A percentile compares a stretch with the other conserved stretches of the same genome.
Conservation (phyloP, 1,139 yeast genomes). For the Maudiozyma humilis region DNA sequence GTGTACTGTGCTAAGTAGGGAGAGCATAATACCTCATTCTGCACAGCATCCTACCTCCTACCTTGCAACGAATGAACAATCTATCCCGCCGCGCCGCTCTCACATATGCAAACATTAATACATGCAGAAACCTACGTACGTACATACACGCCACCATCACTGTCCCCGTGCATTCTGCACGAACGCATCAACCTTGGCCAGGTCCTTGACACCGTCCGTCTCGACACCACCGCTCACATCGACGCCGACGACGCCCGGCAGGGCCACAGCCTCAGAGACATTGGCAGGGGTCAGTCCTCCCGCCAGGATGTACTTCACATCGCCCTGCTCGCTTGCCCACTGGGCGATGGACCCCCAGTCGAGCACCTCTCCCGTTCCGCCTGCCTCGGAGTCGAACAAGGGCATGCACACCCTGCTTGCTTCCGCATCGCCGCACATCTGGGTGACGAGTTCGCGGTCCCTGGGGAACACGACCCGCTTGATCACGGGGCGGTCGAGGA, state of each 20-base stretch:
- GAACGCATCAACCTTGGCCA: constrained; percentile 50
- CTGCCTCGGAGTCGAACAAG: constrained; percentile 76
- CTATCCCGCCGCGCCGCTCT: no score
- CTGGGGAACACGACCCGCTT: constrained; percentile 62
- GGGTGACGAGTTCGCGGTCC: constrained; percentile 33
- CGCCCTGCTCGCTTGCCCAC: constrained; percentile 31
- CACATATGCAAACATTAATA: no score
- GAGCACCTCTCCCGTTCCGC: constrained; percentile 79
- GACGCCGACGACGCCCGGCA: constrained; percentile 62
- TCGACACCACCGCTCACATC: constrained; percentile 97
- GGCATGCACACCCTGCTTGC: constrained; percentile 36
- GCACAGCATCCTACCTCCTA: no score
- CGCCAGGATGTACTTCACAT: constrained; percentile 61
- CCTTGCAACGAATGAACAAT: no score
- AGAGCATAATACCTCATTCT: no score
- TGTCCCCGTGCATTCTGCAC: constrained; percentile 40
- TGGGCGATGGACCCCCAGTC: constrained; percentile 54
- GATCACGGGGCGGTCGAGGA: constrained; percentile 53
- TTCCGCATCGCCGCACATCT: constrained; percentile 8
- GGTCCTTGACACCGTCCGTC: constrained; percentile 63
- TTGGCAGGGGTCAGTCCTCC: constrained; percentile 83
- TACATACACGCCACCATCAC: not conserved
- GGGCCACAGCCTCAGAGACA: constrained; percentile 44
- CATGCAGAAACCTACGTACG: no score
- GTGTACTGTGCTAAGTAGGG: no score